phyloP scores from a whole-genome alignment of 768 basidiomycete genomes.

The Suillus subluteus region DNA sequence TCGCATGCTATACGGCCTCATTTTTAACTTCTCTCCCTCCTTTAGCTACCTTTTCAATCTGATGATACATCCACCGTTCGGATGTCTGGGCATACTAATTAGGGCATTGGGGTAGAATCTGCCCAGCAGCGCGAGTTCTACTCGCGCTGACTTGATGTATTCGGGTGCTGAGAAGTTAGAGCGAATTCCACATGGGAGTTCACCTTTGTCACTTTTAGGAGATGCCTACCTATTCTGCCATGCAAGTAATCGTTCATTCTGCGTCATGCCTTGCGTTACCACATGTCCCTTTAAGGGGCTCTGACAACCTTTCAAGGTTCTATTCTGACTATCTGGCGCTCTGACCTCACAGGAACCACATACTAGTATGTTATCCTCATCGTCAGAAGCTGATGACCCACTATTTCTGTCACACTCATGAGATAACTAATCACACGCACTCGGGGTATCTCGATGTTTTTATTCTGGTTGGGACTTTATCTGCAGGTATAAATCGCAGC shows the following conservation, averaged over 20 bases:
- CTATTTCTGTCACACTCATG: constrained; percentile 2
- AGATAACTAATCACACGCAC: neutral
- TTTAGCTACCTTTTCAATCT: neutral
- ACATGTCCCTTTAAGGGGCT: neutral
- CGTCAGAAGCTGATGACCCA: neutral
- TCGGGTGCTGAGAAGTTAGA: neutral
- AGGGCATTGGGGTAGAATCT: neutral
- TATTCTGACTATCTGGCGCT: constrained; percentile 3
- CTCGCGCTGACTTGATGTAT: neutral
- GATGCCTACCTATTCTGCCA: neutral
- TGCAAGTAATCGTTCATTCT: neutral
- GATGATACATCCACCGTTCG: neutral
- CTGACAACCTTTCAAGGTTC: neutral
- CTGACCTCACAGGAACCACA: neutral
- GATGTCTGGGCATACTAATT: neutral
- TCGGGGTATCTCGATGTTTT: too few species aligned
- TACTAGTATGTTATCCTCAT: constrained; percentile 3
- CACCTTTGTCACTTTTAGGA: neutral
- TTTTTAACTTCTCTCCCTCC: constrained; percentile 1
- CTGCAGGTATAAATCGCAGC: constrained; percentile 24
- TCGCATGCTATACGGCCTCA: neutral
- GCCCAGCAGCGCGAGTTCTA: neutral
- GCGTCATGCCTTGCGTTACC: neutral
- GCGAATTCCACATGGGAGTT: neutral
- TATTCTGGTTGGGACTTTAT: neutral